Evolutionary conservation across 345 rosid species (phyloP), one percentile per base, ranked within the genome.

Genomic region (Citrus hindsii): DNA sequence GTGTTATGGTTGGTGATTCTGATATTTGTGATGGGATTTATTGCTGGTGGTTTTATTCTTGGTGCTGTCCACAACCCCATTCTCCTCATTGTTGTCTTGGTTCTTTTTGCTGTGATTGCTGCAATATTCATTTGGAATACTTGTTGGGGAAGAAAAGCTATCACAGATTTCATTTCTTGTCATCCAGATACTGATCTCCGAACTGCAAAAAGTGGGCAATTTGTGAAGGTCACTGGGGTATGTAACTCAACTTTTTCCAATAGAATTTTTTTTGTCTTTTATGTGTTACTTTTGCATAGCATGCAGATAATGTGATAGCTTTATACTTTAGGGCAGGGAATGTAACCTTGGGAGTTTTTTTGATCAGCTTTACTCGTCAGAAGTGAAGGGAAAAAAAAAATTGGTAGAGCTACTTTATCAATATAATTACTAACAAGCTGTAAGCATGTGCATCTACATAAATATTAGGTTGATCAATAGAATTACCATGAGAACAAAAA

Each of bases 141-240:
- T 6, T 91, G 86, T 82, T 94, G 92, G 80, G 99, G 93, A 16
- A 89, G 93, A 85, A 86, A 76, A 46, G 97, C 92, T 71, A 87
- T 96, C 76, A 76, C 86, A 69, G 91, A 85, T 78, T 92, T 89
- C 79, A 86, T 96, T 74, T 84, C 91, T 81, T 84, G 72, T 63
- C 92, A 96, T 83, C 92, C 98, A 33, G 95, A 96, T 85, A 88
- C 93, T 73, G 99, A 96, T 85, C 92, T 96, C 61, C 87, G 99
- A 91, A 91, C 92, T 83, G 98, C 99, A 7, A 89, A 89, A 84
- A 94, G 89, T 75, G 99, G 99, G 63, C 97, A 96, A 84, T 91
- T 83, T 63, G 99, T 96, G 82, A 96, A 96, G 88, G 87, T 96
- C 83, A 90, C 99, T 24, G 98, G 99, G 97, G 99, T 96, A 94